Percentiles rank a stretch among this genome's conserved stretches.
phyloP scores from a whole-genome alignment of 306 rosid species.

The Crataegus laevigata region DNA sequence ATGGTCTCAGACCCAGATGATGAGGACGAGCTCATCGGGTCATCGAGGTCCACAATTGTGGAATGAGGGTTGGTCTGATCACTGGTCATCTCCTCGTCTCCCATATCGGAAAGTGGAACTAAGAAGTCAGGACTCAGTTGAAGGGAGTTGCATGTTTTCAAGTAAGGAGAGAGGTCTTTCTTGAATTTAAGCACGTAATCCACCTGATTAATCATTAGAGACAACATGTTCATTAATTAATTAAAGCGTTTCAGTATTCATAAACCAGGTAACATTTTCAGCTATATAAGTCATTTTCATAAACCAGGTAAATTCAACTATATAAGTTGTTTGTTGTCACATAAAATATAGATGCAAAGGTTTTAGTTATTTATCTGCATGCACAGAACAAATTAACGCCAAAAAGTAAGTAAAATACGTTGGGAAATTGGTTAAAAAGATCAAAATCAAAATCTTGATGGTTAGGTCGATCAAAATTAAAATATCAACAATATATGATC shows the following conservation, averaged over 20 bases:
- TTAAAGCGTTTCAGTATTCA: background rate
- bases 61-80: slow-evolving; percentile 52
- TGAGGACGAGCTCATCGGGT: slow-evolving; percentile 61
- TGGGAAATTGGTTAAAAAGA: too few relatives aligned
- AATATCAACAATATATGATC: too few relatives aligned
- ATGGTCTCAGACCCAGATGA: slow-evolving; percentile 70
- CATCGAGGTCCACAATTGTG: slow-evolving; percentile 64
- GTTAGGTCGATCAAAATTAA: too few relatives aligned
- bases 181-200: slow-evolving; percentile 71
- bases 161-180: slow-evolving; percentile 60
- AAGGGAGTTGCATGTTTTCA: slow-evolving; percentile 56
- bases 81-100: slow-evolving; percentile 59
- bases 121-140: slow-evolving; percentile 76
- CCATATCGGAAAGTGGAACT: slow-evolving; percentile 70
- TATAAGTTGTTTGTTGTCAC: background rate
- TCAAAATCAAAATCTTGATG: too few relatives aligned
- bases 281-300: background rate
- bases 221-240: background rate
- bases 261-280: too few relatives aligned
- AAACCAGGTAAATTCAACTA: background rate
- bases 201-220: slow-evolving; percentile 37
- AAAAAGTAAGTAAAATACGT: background rate
- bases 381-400: background rate
- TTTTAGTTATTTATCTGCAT: background rate
- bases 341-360: background rate